Percentiles rank a stretch among this genome's conserved stretches.
Conservation (phyloP, 345 rosid genomes). For the Lumnitzera racemosa region DNA sequence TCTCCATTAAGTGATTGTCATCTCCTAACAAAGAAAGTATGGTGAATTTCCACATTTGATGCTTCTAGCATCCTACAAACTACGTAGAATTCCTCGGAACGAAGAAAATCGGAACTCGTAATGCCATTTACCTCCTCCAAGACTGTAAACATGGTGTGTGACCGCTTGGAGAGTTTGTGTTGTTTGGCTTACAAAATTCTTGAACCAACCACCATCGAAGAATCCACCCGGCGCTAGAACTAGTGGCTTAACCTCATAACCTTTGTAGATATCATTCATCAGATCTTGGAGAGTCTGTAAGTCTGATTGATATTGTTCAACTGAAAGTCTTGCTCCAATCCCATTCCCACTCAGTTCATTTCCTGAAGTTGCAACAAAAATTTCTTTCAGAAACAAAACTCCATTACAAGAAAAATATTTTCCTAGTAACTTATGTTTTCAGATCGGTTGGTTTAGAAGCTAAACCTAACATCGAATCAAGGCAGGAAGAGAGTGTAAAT, state of each 20-base stretch:
- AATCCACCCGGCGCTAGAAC: constrained; percentile 48
- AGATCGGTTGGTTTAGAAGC: no score
- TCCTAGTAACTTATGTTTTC: no score
- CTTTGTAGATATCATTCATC: constrained; percentile 20
- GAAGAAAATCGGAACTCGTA: neutral
- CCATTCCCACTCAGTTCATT: constrained; percentile 47
- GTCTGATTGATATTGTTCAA: constrained; percentile 38
- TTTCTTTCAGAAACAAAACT: neutral
- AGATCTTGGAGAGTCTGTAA: constrained; percentile 14
- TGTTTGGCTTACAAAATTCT: constrained; percentile 21
- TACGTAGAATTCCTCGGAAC: neutral
- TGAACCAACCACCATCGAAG: constrained; percentile 35
- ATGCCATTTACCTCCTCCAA: constrained; percentile 32
- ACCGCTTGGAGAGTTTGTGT: constrained; percentile 27
- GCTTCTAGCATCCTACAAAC: neutral
- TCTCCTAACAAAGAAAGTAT: constrained; percentile 21
- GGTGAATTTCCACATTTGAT: no score
- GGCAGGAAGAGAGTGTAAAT: neutral
- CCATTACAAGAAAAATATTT: no score
- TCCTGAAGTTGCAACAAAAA: constrained; percentile 15
- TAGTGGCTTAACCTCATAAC: constrained; percentile 28
- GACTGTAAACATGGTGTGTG: constrained; percentile 54
- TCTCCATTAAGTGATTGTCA: constrained; percentile 30
- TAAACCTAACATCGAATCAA: no score
- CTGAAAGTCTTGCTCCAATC: constrained; percentile 22